These are phyloP conservation scores for Tulasnella sp. DNA, from an alignment of 768 basidiomycete genomes.

Conservation along the genomic window DNA sequence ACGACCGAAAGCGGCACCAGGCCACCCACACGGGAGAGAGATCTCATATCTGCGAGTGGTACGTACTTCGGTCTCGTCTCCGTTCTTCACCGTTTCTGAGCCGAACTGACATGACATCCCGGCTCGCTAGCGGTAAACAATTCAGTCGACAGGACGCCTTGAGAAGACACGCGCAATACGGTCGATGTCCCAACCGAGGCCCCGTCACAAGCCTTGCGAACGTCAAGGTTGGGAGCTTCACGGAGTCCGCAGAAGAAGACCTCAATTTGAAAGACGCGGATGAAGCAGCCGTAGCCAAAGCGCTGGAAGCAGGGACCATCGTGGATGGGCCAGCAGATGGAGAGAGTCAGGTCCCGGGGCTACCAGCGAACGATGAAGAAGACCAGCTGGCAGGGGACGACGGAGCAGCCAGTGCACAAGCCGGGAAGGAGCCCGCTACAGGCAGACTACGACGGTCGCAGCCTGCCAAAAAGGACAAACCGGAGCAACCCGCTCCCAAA, in stretches of 20 bases:
- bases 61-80: not conserved
- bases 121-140: not conserved
- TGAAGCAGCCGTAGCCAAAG: not conserved
- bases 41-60: slow-evolving; percentile 7
- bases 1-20: slow-evolving; percentile 7
- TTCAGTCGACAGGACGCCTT: slow-evolving; percentile 7
- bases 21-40: not conserved
- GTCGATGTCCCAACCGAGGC: not conserved
- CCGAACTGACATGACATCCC: not conserved
- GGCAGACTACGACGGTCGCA: not conserved
- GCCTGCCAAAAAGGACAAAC: not conserved
- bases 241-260: not conserved
- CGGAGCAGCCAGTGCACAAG: not conserved
- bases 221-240: not conserved
- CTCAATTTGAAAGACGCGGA: not conserved
- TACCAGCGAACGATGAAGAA: not conserved
- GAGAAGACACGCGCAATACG: not conserved
- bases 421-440: not conserved
- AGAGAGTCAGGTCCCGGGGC: not conserved
- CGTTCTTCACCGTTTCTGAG: not conserved
- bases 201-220: not conserved
- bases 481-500: not conserved
- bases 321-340: not conserved
- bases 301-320: not conserved
- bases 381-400: not conserved